Percentiles rank a stretch among this genome's conserved stretches.
Evolutionary conservation across 805 yeast genomes (phyloP).

Genomic region (Isabelozyma gotoi): DNA sequence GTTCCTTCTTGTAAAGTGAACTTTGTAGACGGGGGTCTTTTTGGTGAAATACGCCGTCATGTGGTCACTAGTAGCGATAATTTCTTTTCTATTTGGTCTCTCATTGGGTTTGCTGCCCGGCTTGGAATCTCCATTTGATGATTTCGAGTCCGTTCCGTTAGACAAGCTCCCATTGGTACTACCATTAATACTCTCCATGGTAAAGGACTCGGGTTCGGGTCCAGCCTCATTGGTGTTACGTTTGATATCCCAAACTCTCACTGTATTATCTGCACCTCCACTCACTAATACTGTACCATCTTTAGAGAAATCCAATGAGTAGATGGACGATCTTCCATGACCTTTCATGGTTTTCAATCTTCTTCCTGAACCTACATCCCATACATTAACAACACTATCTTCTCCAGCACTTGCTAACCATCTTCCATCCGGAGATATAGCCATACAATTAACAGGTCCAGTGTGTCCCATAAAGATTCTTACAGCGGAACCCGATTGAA

Average conservation of each 20-base stretch:
- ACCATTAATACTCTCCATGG: conserved; percentile 16
- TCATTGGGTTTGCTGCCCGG: conserved; percentile 35
- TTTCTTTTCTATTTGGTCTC: conserved; percentile 60
- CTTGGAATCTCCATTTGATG: conserved; percentile 8
- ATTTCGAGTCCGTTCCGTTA: conserved; percentile 5
- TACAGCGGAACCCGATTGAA: conserved; percentile 82
- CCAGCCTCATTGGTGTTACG: conserved; percentile 79
- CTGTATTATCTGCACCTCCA: conserved; percentile 90
- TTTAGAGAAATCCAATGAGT: conserved; percentile 78
- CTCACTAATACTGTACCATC: conserved; percentile 90
- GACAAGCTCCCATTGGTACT: conserved; percentile 8
- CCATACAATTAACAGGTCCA: conserved; percentile 80
- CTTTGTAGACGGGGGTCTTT: conserved; percentile 90
- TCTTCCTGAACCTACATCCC: conserved; percentile 94
- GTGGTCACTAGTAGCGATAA: conserved; percentile 84
- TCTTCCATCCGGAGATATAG: conserved; percentile 95
- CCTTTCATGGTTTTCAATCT: conserved; percentile 90
- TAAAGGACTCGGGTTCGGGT: conserved; percentile 72
- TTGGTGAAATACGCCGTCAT: conserved; percentile 93
- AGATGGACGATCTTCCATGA: conserved; percentile 84
- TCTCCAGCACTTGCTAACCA: conserved; percentile 96
- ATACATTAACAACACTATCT: conserved; percentile 81
- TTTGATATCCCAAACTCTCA: conserved; percentile 94
- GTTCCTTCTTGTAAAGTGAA: conserved; percentile 88
- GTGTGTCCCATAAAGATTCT: conserved; percentile 91